Conservation (phyloP, 306 rosid genomes). For the Vigna unguiculata region DNA sequence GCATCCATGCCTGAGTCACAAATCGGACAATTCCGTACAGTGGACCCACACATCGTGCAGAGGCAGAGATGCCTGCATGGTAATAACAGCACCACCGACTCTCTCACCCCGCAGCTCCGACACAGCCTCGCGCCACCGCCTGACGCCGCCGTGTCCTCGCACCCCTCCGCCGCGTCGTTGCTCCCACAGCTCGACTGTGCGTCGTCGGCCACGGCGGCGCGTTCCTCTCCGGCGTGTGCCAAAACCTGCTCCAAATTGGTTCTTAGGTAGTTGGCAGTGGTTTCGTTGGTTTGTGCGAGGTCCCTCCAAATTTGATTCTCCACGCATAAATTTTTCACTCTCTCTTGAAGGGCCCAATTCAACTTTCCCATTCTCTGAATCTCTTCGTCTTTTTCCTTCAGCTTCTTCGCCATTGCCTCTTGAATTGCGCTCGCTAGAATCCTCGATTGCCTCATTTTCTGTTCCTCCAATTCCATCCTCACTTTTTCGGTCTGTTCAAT, state of each 20-base stretch:
- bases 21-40: conserved; percentile 67
- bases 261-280: conserved; percentile 76
- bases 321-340: conserved; percentile 56
- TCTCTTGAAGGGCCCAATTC: conserved; percentile 77
- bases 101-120: conserved; percentile 66
- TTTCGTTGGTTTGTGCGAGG: conserved; percentile 80
- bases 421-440: conserved; percentile 58
- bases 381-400: conserved; percentile 86
- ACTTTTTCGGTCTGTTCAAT: conserved; percentile 69
- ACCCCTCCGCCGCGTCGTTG: conserved; percentile 26
- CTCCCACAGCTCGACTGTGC: conserved; percentile 84
- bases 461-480: conserved; percentile 67
- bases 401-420: conserved; percentile 59
- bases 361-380: conserved; percentile 70
- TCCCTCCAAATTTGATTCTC: conserved; percentile 90
- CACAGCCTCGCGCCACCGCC: conserved; percentile 52
- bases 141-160: conserved; percentile 24
- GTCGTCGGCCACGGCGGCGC: conserved; percentile 44
- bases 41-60: conserved; percentile 87
- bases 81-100: conserved; percentile 74
- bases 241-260: conserved; percentile 66
- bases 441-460: conserved; percentile 62
- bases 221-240: conserved; percentile 58
- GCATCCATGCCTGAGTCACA: conserved; percentile 73
- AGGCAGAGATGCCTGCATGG: conserved; percentile 95